These are phyloP conservation scores for Maudiozyma pseudohumilis DNA, from an alignment of 805 yeast genomes.

Conservation along the genomic window DNA sequence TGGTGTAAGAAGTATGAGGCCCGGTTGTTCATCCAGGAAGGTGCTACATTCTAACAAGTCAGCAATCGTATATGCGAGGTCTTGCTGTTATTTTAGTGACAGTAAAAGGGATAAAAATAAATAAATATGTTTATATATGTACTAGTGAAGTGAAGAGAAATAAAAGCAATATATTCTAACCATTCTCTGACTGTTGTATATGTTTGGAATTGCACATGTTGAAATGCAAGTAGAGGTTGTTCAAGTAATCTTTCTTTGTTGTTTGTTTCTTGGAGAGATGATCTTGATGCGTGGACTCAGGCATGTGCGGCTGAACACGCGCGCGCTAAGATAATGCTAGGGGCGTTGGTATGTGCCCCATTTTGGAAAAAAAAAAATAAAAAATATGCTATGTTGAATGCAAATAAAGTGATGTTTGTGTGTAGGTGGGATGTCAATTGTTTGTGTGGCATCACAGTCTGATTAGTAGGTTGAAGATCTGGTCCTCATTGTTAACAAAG, in stretches of 20 bases:
- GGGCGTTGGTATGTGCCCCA: too few species aligned
- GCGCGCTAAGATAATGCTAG: too few species aligned
- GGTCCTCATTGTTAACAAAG: conserved; percentile 43
- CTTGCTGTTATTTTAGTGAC: not conserved
- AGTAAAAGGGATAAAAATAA: not conserved
- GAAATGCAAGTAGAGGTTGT: conserved; percentile 11
- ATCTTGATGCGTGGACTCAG: too few species aligned
- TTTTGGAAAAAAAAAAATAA: not conserved
- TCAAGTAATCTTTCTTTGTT: conserved; percentile 1
- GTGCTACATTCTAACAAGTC: conserved; percentile 46
- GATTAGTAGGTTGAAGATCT: conserved; percentile 45
- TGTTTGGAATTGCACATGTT: conserved; percentile 6
- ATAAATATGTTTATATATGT: conserved; percentile 1
- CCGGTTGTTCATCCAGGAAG: conserved; percentile 64
- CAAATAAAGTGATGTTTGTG: not conserved
- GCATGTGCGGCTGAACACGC: too few species aligned
- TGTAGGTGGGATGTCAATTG: too few species aligned
- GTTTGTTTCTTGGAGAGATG: too few species aligned
- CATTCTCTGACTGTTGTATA: not conserved
- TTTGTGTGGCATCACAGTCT: conserved; percentile 5
- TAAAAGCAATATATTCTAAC: not conserved
- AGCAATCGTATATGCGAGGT: not conserved
- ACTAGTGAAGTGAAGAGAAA: not conserved
- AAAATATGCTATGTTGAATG: conserved; percentile 9
- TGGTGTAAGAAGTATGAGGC: conserved; percentile 73